phyloP scores from a whole-genome alignment of 2,329 filamentous ascomycete species.

The Paracoccidioides brasiliensis region DNA sequence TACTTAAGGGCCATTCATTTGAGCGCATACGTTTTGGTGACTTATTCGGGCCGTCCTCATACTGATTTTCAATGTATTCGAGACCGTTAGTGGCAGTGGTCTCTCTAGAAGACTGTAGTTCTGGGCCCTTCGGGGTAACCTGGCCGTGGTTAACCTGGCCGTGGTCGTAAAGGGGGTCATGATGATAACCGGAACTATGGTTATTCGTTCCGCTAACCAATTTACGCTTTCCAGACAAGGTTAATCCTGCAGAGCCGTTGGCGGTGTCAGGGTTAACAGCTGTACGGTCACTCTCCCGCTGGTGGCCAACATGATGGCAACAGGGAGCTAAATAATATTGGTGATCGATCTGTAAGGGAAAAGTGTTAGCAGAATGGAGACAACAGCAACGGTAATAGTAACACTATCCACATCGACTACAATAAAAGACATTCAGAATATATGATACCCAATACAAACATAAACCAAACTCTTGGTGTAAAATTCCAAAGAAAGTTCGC shows the following conservation, averaged over 20 bases:
- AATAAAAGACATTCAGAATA: background rate
- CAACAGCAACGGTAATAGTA: too few species aligned
- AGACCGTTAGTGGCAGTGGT: background rate
- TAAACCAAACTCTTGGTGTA: background rate
- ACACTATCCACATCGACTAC: background rate
- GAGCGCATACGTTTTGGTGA: constrained; percentile 32
- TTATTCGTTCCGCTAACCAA: background rate
- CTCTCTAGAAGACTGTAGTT: background rate
- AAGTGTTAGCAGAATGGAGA: background rate
- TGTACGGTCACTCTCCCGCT: background rate
- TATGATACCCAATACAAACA: background rate
- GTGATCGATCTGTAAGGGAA: background rate
- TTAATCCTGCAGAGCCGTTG: background rate
- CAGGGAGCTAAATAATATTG: background rate
- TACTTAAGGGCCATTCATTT: constrained; percentile 32
- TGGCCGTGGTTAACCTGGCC: background rate
- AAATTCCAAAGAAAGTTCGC: background rate
- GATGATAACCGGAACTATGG: background rate
- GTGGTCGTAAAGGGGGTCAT: background rate
- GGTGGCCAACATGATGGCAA: background rate
- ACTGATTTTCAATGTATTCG: background rate
- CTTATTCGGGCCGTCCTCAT: background rate
- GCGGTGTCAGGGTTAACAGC: background rate
- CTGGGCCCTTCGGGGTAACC: background rate
- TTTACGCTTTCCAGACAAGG: constrained; percentile 1